A percentile compares a stretch with the other conserved stretches of the same genome.
Conservation (phyloP, 306 rosid genomes). For the Potentilla sterilis region DNA sequence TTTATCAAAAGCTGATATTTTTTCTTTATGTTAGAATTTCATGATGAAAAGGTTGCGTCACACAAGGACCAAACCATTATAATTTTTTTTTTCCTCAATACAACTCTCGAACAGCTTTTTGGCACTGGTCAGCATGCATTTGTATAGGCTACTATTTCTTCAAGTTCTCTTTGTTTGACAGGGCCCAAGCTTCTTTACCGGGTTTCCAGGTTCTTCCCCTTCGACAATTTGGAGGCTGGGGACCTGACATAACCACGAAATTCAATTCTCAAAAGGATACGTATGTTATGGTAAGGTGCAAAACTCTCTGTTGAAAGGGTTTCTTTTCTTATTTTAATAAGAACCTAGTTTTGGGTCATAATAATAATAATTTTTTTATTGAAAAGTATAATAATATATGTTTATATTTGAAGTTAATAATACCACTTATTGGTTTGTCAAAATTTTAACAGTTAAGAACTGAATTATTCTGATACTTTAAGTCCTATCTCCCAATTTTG, state of each 20-base stretch:
- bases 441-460: neutral
- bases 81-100: neutral
- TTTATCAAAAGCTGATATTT: neutral
- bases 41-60: neutral
- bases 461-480: neutral
- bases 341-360: too few species aligned
- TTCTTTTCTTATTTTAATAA: neutral
- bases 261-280: constrained; percentile 76
- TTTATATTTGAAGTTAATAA: neutral
- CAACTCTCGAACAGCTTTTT: neutral
- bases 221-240: constrained; percentile 88
- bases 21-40: neutral
- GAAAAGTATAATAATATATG: neutral
- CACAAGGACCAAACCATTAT: neutral
- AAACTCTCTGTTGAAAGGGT: neutral
- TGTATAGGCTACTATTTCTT: neutral
- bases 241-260: constrained; percentile 67
- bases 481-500: neutral
- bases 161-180: constrained; percentile 33
- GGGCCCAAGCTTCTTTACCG: constrained; percentile 79
- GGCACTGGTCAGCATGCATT: neutral
- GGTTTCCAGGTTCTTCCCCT: constrained; percentile 87
- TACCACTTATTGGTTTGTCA: neutral
- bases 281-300: constrained; percentile 66
- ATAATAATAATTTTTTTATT: too few species aligned